Conservation (phyloP, 768 basidiomycete genomes). For the Amanita fuliginea region DNA sequence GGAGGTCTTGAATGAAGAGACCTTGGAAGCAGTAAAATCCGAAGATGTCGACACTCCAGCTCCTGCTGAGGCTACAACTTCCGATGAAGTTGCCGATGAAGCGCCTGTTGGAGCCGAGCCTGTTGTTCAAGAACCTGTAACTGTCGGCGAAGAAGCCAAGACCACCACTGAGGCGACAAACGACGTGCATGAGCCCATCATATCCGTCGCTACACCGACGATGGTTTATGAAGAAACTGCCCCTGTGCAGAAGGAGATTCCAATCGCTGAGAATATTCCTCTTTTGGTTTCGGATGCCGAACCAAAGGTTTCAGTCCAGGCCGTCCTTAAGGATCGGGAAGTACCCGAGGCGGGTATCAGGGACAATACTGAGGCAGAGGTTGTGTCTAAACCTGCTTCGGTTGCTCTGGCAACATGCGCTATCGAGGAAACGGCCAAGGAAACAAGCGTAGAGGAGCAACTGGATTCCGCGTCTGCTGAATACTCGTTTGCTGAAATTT, state of each 20-base stretch:
- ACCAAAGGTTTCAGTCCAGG: not conserved
- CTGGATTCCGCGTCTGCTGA: not conserved
- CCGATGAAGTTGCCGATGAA: not conserved
- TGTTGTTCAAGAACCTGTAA: not conserved
- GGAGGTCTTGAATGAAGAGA: too few relatives aligned
- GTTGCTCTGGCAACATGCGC: conserved; percentile 1
- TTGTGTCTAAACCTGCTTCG: not conserved
- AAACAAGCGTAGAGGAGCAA: not conserved
- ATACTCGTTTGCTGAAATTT: not conserved
- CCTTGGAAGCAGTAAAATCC: too few relatives aligned
- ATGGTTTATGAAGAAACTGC: not conserved
- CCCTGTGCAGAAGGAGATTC: not conserved
- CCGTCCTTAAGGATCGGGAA: not conserved
- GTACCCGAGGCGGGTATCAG: conserved; percentile 4
- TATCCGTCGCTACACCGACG: not conserved
- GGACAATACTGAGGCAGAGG: conserved; percentile 2
- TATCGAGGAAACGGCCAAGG: not conserved
- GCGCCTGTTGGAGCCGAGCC: not conserved
- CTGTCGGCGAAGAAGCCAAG: not conserved
- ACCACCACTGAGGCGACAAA: not conserved
- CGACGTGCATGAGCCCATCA: not conserved
- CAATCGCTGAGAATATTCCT: not conserved
- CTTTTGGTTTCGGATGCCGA: not conserved
- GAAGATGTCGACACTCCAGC: not conserved
- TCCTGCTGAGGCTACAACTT: not conserved